These are phyloP conservation scores for Salix brachista DNA, from an alignment of 345 rosid genomes.

Conservation along the genomic window DNA sequence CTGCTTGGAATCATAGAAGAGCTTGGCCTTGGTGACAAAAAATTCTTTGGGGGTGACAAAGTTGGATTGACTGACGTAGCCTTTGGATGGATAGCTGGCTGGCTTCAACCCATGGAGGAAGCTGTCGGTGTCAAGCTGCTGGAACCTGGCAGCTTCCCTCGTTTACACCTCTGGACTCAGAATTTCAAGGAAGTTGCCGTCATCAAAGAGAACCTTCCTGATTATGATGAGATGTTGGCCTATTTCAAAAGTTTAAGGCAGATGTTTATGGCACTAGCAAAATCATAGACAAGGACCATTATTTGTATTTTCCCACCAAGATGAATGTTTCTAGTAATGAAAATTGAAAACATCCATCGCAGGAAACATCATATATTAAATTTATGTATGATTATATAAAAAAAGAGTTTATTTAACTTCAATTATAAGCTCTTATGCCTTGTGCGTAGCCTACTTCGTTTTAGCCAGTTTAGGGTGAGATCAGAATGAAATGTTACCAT, in stretches of 20 bases:
- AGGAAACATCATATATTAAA: too few species aligned
- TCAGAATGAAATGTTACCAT: too few species aligned
- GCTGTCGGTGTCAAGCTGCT: conserved; percentile 11
- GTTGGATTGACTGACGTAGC: conserved; percentile 7
- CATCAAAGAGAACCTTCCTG: conserved; percentile 11
- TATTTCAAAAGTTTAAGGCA: conserved; percentile 16
- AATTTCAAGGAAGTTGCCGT: conserved; percentile 12
- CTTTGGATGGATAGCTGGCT: conserved; percentile 9
- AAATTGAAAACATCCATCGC: too few species aligned
- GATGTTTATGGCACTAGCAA: conserved; percentile 21
- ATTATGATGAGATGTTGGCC: conserved; percentile 8
- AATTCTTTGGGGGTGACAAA: conserved; percentile 16
- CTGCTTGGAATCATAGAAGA: conserved; percentile 1
- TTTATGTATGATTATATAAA: too few species aligned
- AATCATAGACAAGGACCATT: not conserved
- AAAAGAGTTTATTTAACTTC: too few species aligned
- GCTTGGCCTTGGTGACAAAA: conserved; percentile 9
- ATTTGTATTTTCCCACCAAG: too few species aligned
- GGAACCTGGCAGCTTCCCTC: conserved; percentile 15
- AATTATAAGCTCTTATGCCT: too few species aligned
- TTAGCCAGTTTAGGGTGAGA: too few species aligned
- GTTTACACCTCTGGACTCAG: conserved; percentile 8
- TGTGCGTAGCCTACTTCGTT: too few species aligned
- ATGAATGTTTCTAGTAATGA: too few species aligned
- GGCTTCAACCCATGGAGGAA: conserved; percentile 12